A percentile compares a stretch with the other conserved stretches of the same genome.
These are phyloP conservation scores for Hamamelis virginiana DNA, from an alignment of 164 flowering plant genomes.

Conservation along the genomic window DNA sequence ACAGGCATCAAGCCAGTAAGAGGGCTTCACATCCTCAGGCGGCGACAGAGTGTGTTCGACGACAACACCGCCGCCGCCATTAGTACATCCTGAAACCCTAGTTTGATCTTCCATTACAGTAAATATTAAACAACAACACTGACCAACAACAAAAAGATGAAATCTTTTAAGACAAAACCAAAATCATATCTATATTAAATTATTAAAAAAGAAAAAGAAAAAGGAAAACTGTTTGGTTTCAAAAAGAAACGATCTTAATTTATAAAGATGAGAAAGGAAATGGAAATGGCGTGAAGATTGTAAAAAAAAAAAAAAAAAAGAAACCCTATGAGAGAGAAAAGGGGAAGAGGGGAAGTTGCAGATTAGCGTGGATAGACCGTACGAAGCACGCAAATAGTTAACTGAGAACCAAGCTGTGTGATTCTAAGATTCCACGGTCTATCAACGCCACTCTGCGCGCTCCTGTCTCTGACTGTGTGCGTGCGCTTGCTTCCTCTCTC, in stretches of 20 bases:
- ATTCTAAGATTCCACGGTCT: constrained; percentile 57
- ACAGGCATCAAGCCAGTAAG: constrained; percentile 94
- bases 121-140: constrained; percentile 1
- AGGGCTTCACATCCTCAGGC: constrained; percentile 29
- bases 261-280: not conserved
- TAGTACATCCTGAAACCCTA: constrained; percentile 21
- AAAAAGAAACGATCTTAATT: too few relatives aligned
- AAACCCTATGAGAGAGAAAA: too few relatives aligned
- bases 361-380: constrained; percentile 78
- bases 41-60: not conserved
- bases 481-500: not conserved
- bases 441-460: constrained; percentile 52
- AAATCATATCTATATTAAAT: too few relatives aligned
- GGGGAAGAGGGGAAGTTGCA: constrained; percentile 22
- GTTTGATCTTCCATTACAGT: constrained; percentile 15
- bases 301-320: constrained; percentile 7
- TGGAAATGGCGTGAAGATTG: not conserved
- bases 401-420: constrained; percentile 17
- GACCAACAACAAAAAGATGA: not conserved
- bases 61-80: not conserved
- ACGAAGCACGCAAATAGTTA: constrained; percentile 52
- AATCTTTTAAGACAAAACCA: not conserved
- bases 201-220: too few relatives aligned
- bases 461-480: not conserved
- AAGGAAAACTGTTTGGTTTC: too few relatives aligned